Conservation (phyloP, 176 grass and related monocot species). For the Cymbopogon citratus region DNA sequence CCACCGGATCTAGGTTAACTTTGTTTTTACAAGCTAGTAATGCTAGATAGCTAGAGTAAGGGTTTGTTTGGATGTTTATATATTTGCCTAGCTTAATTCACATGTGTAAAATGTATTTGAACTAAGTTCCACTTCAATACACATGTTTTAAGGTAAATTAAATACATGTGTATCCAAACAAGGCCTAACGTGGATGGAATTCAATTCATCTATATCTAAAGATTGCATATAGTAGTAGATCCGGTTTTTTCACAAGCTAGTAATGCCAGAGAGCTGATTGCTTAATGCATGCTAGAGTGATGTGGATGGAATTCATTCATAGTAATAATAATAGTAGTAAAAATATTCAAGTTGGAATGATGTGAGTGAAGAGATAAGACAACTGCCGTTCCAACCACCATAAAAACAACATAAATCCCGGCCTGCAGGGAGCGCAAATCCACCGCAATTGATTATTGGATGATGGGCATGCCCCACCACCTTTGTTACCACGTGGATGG, state of each 20-base stretch:
- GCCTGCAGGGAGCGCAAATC: background rate
- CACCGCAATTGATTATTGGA: conserved; percentile 2
- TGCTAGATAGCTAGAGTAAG: too few relatives aligned
- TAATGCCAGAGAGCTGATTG: too few relatives aligned
- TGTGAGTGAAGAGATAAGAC: conserved; percentile 6
- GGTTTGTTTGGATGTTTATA: too few relatives aligned
- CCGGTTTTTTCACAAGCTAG: too few relatives aligned
- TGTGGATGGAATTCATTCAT: background rate
- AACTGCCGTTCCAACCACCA: conserved; percentile 29
- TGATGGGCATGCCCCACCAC: conserved; percentile 26
- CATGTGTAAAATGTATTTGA: too few relatives aligned
- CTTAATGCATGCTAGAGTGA: background rate
- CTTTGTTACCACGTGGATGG: conserved; percentile 21
- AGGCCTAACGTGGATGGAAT: too few relatives aligned
- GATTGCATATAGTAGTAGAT: too few relatives aligned
- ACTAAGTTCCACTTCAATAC: too few relatives aligned
- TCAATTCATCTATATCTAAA: background rate
- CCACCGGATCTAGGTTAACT: background rate
- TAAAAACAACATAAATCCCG: background rate
- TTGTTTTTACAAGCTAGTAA: background rate
- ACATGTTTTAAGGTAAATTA: too few relatives aligned
- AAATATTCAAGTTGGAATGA: background rate
- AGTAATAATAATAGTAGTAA: background rate
- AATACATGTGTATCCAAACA: too few relatives aligned
- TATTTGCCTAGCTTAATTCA: too few relatives aligned